Base-by-base conservation (phyloP, 306 rosid species). In the Macrotyloma uniflorum region DNA sequence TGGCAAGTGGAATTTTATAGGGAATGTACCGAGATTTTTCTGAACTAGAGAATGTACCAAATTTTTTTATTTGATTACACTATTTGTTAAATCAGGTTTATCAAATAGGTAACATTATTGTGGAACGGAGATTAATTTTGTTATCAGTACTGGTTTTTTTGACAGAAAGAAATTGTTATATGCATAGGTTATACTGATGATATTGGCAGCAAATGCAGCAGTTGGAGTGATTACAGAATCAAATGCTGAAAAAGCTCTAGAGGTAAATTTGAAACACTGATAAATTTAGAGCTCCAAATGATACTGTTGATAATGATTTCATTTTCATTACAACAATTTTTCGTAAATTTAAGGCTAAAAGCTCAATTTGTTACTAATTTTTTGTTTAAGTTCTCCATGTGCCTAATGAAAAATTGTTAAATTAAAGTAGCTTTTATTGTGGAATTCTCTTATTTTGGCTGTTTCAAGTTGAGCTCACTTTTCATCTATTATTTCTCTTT, bases 221-320 rank as follows among this genome's bases (percentile, higher is more conserved):
- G 99, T 95, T 35, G 99, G 99, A 58, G 99, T 95, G 82, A 91
- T 92, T 75, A 92, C 98, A 64, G 99, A 95, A 88, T 87, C 96
- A 75, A 95, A 95, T 59, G 99, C 99, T 64, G 99, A 95, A 88
- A 95, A 93, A 68, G 97, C 99, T 78, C 98, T 95, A 16, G 96
- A 88, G 95, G 98, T 93, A 89, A 70, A 68, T 85, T 68, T 82
- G 46, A 54, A 70, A 73, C 58, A 47, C 65, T 23, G n/a, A 72
- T 14, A 24, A 15, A 63, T 72, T 69, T 82, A 12, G 53, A 68
- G 68, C 66, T 75, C 65, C 61, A 61, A 66, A 26, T 59, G 74
- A 77, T 67, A 61, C 33, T 66, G 46, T 13, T 72, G 22, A 68
- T 15, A 70, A 51, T 54, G 54, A 6, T 79, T 67, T 74, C 7